Base-by-base conservation (phyloP, 768 basidiomycete species). In the Hygrophorus russula region DNA sequence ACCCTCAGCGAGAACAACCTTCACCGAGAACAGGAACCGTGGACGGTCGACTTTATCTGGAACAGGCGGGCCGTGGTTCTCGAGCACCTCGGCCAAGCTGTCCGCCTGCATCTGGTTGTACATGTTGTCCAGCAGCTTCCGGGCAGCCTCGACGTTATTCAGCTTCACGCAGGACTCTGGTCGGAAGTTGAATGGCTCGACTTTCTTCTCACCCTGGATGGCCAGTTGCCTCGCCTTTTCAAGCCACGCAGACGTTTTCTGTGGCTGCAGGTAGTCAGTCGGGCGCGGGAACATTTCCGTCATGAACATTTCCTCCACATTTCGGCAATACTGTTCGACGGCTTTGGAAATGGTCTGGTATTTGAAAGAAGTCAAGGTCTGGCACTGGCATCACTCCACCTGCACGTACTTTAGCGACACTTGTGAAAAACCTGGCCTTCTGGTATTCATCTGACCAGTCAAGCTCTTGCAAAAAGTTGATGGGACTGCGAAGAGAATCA, bases 131-230 rank as follows among this genome's bases (percentile, higher is more conserved):
- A 99, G 72, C 37, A 96, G 71, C 47, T 78, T 78, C 24, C 92
- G 78, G 1, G 93, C 91, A 9, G 89, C 84, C 53, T 93, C 92
- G 49, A 98, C 80, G 60, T 97, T 97, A 69, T 99, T 99, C 40
- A 98, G 73, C 67, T 97, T 97, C 58, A 99, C 88, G 55, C 93
- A 97, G 0, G 90, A 91, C 65, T 94, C 79, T 0, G 92, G 75
- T 39, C 75, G 80, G 68, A 99, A 98, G 54, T 92, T 89, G 70
- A 93, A 99, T 1, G 91, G 87, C 53, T 92, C 90, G 35, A 93
- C 73, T 60, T 86, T 93, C 70, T 88, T 92, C 61, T 97, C 93
- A 36, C 82, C 82, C 39, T 76, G 66, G 3, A 71, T 69, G 8
- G 88, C 70, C 2, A 93, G 76, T 52, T 80, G 78, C 49, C 80